A percentile compares a stretch with the other conserved stretches of the same genome.
Evolutionary conservation across 495 filamentous ascomycete genomes (phyloP).

Genomic region (Baudoinia panamericana): DNA sequence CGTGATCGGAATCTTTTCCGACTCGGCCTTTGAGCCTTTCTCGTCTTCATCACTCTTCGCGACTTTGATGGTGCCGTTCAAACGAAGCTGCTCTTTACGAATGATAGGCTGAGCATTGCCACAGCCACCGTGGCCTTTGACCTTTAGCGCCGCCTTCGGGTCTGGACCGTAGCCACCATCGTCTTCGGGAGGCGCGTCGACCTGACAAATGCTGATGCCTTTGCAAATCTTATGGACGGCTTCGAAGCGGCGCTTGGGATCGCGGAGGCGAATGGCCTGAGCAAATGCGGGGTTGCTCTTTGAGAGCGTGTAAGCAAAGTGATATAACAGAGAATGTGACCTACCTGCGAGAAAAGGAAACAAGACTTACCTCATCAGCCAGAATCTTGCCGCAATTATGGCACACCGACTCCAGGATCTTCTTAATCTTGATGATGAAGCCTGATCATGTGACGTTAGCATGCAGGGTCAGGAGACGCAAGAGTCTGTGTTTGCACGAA

Average conservation of each 20-base stretch:
- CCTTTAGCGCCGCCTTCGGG: slow-evolving; percentile 33
- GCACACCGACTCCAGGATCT: slow-evolving; percentile 92
- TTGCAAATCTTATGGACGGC: slow-evolving; percentile 80
- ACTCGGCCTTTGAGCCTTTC: slow-evolving; percentile 40
- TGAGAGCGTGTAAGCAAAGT: slow-evolving; percentile 47
- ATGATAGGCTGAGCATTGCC: slow-evolving; percentile 82
- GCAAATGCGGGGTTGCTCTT: slow-evolving; percentile 74
- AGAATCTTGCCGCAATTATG: slow-evolving; percentile 95
- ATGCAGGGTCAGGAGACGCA: slow-evolving; percentile 26
- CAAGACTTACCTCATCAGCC: slow-evolving; percentile 76
- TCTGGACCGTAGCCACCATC: slow-evolving; percentile 42
- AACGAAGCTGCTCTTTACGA: slow-evolving; percentile 67
- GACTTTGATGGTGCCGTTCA: slow-evolving; percentile 69
- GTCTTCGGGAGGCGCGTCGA: slow-evolving; percentile 50
- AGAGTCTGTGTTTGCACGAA: slow-evolving; percentile 20
- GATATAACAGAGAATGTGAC: slow-evolving; percentile 29
- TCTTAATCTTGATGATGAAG: slow-evolving; percentile 96
- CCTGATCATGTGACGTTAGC: slow-evolving; percentile 35
- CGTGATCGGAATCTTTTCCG: slow-evolving; percentile 75
- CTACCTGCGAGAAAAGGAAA: slow-evolving; percentile 31
- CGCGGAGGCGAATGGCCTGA: slow-evolving; percentile 66
- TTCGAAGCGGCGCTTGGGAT: slow-evolving; percentile 88
- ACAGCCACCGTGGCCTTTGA: slow-evolving; percentile 67
- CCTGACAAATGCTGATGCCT: slow-evolving; percentile 68
- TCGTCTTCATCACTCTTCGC: slow-evolving; percentile 57